A percentile compares a stretch with the other conserved stretches of the same genome.
Conservation (phyloP, 2,329 filamentous ascomycete genomes). For the Fusarium algeriense region DNA sequence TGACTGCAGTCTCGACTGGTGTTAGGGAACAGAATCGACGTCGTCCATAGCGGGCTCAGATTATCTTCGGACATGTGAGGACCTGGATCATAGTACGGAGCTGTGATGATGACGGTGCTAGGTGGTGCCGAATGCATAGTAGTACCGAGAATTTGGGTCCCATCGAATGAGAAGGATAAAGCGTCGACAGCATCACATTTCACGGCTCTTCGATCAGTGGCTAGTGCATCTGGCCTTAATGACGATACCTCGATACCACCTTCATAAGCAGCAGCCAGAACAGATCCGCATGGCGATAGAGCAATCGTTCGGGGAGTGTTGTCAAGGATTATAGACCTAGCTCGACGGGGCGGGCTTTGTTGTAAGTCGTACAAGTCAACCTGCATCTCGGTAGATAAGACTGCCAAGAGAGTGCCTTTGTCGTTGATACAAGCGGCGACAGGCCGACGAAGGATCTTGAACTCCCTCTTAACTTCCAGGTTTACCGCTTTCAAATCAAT, state of each 20-base stretch:
- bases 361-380: slow-evolving; percentile 86
- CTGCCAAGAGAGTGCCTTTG: slow-evolving; percentile 79
- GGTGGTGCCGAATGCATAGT: slow-evolving; percentile 74
- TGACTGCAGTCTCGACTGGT: slow-evolving; percentile 84
- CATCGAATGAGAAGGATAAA: slow-evolving; percentile 81
- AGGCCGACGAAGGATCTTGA: slow-evolving; percentile 83
- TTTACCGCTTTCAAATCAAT: slow-evolving; percentile 73
- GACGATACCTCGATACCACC: slow-evolving; percentile 91
- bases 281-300: slow-evolving; percentile 82
- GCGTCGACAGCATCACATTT: slow-evolving; percentile 83
- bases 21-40: slow-evolving; percentile 86
- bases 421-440: slow-evolving; percentile 83
- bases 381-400: slow-evolving; percentile 84
- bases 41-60: slow-evolving; percentile 84
- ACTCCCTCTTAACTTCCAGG: slow-evolving; percentile 77
- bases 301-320: slow-evolving; percentile 83
- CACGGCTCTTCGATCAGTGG: slow-evolving; percentile 78
- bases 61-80: slow-evolving; percentile 74
- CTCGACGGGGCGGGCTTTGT: slow-evolving; percentile 73
- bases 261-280: slow-evolving; percentile 86
- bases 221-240: slow-evolving; percentile 71
- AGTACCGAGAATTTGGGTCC: slow-evolving; percentile 82
- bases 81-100: slow-evolving; percentile 82
- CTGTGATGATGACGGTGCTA: slow-evolving; percentile 81
- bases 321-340: slow-evolving; percentile 81